Conservation (phyloP, 371 early-diverging fungal species). For the Coemansia sp. region DNA sequence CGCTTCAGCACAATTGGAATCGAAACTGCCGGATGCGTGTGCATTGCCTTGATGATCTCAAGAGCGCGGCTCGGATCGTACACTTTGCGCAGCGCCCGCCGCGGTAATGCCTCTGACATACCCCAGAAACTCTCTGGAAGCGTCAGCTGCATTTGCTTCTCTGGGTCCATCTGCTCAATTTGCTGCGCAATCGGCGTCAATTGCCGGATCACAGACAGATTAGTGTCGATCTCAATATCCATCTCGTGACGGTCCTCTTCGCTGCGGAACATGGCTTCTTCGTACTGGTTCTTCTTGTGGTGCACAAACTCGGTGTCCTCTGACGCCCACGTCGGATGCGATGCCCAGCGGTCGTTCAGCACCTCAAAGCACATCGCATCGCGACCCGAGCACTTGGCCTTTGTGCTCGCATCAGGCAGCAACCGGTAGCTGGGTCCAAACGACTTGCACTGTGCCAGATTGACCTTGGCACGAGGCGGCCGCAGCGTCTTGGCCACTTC, state of each 20-base stretch:
- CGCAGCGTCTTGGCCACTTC: conserved; percentile 45
- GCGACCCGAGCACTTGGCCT: conserved; percentile 75
- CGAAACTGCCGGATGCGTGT: conserved; percentile 88
- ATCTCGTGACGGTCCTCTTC: conserved; percentile 99
- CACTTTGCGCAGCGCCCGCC: conserved; percentile 88
- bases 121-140: conserved; percentile 79
- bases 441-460: conserved; percentile 28
- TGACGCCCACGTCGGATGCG: conserved; percentile 92
- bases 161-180: too few species aligned
- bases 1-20: conserved; percentile 96
- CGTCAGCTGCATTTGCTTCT: conserved; percentile 17
- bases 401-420: conserved; percentile 38
- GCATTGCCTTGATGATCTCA: conserved; percentile 91
- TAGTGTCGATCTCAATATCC: conserved; percentile 95
- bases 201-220: conserved; percentile 73
- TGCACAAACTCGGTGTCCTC: conserved; percentile 94
- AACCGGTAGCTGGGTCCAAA: conserved; percentile 53
- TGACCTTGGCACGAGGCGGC: conserved; percentile 34
- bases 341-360: conserved; percentile 93
- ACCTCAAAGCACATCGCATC: conserved; percentile 90
- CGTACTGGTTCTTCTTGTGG: conserved; percentile 90
- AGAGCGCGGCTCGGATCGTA: conserved; percentile 82
- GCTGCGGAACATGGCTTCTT: conserved; percentile 93
- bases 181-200: too few species aligned
- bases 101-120: conserved; percentile 80